phyloP scores from a whole-genome alignment of 2,329 filamentous ascomycete genomes.

The Penicillium crustosum region DNA sequence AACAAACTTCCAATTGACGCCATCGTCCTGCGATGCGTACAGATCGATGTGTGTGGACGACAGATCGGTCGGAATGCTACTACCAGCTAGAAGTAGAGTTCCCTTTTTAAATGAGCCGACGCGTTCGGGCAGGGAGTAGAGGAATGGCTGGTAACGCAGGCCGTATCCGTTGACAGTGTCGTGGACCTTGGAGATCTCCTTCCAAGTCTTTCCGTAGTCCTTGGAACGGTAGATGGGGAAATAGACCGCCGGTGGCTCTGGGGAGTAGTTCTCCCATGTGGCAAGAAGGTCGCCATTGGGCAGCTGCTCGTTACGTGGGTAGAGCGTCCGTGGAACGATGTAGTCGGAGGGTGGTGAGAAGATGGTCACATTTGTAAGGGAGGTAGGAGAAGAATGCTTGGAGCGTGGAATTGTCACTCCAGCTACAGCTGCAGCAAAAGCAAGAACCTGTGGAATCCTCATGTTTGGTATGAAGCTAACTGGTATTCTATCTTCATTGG shows the following conservation, averaged over 20 bases:
- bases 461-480: constrained; percentile 9
- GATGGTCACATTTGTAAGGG: constrained; percentile 35
- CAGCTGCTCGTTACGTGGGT: constrained; percentile 51
- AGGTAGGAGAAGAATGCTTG: constrained; percentile 27
- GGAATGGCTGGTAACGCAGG: constrained; percentile 66
- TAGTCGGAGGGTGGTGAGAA: constrained; percentile 48
- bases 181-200: constrained; percentile 60
- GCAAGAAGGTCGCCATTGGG: constrained; percentile 50
- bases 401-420: constrained; percentile 11
- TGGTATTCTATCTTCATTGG: neutral
- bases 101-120: constrained; percentile 61
- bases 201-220: constrained; percentile 62
- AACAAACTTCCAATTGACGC: constrained; percentile 65
- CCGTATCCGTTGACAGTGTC: constrained; percentile 66
- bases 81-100: constrained; percentile 63
- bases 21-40: constrained; percentile 63
- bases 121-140: constrained; percentile 61
- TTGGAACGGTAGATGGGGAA: constrained; percentile 54
- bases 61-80: constrained; percentile 55
- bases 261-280: constrained; percentile 58
- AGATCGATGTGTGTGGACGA: constrained; percentile 67
- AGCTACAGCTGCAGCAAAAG: constrained; percentile 10
- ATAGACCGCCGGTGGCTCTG: constrained; percentile 54
- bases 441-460: constrained; percentile 17
- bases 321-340: constrained; percentile 51